A percentile compares a stretch with the other conserved stretches of the same genome.
These are phyloP conservation scores for Boechera retrofracta DNA, from an alignment of 345 rosid genomes.

Conservation along the genomic window DNA sequence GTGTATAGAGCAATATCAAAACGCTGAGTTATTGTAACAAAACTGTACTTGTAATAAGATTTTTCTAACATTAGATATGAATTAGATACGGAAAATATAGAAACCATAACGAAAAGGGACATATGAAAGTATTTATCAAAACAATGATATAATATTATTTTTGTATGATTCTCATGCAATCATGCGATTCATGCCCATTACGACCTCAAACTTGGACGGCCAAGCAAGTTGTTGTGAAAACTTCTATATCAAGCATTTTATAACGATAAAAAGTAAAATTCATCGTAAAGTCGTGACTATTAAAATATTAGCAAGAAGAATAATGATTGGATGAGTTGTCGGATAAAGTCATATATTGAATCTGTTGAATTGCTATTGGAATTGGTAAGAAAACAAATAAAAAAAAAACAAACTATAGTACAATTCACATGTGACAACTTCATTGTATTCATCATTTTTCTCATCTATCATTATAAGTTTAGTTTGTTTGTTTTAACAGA, in stretches of 20 bases:
- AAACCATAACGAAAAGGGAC: not conserved
- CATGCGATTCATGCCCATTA: constrained; percentile 17
- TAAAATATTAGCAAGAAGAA: constrained; percentile 21
- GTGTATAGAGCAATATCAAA: not conserved
- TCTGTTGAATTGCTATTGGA: constrained; percentile 30
- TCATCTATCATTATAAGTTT: constrained; percentile 21
- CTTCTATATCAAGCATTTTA: constrained; percentile 39
- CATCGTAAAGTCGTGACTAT: not conserved
- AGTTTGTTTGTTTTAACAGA: no score
- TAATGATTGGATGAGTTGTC: constrained; percentile 41
- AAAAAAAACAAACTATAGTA: constrained; percentile 13
- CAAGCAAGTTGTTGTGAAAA: constrained; percentile 38
- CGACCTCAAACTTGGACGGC: constrained; percentile 25
- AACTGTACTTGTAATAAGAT: not conserved
- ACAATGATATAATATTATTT: not conserved
- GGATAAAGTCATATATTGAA: constrained; percentile 38
- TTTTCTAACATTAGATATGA: not conserved
- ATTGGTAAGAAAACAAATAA: constrained; percentile 19
- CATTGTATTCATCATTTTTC: constrained; percentile 35
- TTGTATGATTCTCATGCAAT: constrained; percentile 24
- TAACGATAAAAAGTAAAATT: not conserved
- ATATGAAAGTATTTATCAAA: not conserved
- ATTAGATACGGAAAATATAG: not conserved
- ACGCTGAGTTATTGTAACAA: not conserved
- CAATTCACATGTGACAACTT: constrained; percentile 33